Evolutionary conservation across 352 stramenopile species (phyloP), one percentile per base, ranked within the genome.

Genomic region (Discostella stelligera): DNA sequence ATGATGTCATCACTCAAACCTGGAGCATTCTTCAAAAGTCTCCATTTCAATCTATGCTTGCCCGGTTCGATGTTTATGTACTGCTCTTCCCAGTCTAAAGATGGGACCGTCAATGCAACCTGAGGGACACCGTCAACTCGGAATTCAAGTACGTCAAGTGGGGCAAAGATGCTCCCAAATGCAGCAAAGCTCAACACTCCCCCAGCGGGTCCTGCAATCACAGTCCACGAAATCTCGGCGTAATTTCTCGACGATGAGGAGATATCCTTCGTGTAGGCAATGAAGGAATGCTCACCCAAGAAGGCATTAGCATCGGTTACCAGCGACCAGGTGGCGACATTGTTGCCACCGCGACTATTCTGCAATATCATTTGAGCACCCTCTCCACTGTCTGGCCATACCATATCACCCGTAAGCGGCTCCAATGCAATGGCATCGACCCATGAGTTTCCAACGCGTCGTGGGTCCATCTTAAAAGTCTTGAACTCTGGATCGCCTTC

Each of bases 11-110:
- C 25, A 21, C 32, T 37, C 53, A 81, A 81, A 27, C 74, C 74
- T 5, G 74, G 60, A 23, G 56, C 9, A 65, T 81, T 81, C 66
- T 76, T 75, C 11, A 81, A 30, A 27, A 81, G 59, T 25, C 32
- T 71, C 74, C 74, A 81, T 59, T 44, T 60, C 10, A 69, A 66
- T 6, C 46, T 27, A 53, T 76, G 66, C 30, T 64, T 76, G 2
- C 74, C 74, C 13, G 74, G 49, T 39, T 64, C 60, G 11, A 76
- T 25, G 20, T 46, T 39, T 16, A 81, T 23, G n/a, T 69, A 61
- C 27, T 61, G 41, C n/a, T 67, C 20, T 53, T 81, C 63, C 74
- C 66, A 81, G 4, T 55, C 18, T 23, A 37, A 55, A 8, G 50
- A 61, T 3, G 62, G 61, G 6, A 59, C 48, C 9, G 74, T 71